Evolutionary conservation across 441 rosid species (phyloP).

Genomic region (Gossypium trilobum): DNA sequence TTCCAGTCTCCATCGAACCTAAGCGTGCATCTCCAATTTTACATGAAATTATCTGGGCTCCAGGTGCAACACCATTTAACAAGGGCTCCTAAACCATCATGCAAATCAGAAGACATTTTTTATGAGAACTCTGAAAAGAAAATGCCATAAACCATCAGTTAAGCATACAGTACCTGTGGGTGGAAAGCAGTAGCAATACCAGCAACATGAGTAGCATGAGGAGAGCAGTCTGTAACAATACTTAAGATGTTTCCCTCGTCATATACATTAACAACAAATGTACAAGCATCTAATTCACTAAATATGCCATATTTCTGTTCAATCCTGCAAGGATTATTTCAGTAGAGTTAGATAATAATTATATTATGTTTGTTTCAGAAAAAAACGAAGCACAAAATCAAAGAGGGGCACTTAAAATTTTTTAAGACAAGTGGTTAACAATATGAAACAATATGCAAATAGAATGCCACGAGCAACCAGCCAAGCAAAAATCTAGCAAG

Average conservation of each 20-base stretch:
- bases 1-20: slow-evolving; percentile 99
- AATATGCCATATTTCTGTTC: slow-evolving; percentile 82
- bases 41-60: slow-evolving; percentile 92
- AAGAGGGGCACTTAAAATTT: background rate
- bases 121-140: slow-evolving; percentile 13
- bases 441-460: background rate
- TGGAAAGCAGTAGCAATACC: slow-evolving; percentile 95
- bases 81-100: slow-evolving; percentile 56
- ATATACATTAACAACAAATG: slow-evolving; percentile 74
- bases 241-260: slow-evolving; percentile 77
- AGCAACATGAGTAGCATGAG: slow-evolving; percentile 98
- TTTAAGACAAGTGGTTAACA: slow-evolving; percentile 1
- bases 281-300: slow-evolving; percentile 90
- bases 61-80: slow-evolving; percentile 95
- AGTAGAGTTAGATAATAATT: slow-evolving; percentile 14
- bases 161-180: slow-evolving; percentile 53
- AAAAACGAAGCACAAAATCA: background rate
- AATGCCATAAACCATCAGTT: slow-evolving; percentile 16
- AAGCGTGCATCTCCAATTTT: slow-evolving; percentile 94
- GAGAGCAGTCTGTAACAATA: slow-evolving; percentile 82
- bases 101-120: slow-evolving; percentile 16
- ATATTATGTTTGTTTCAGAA: background rate
- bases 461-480: background rate
- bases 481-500: background rate
- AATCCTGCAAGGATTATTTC: slow-evolving; percentile 41